Evolutionary conservation across 495 filamentous ascomycete species (phyloP).

Genomic region (Platismatia glauca): DNA sequence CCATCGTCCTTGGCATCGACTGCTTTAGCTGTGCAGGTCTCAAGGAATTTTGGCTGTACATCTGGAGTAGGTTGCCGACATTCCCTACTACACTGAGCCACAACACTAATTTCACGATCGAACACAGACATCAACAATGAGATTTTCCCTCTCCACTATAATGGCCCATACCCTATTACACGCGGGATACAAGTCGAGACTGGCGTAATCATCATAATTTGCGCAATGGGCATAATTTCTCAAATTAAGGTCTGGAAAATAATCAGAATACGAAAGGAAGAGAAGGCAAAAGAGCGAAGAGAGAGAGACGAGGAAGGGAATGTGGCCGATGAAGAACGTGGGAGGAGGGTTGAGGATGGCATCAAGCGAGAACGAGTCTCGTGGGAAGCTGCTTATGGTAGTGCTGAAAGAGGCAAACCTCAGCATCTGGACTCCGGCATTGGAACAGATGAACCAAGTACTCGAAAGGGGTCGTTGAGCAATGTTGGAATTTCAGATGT

Average conservation of each 20-base stretch:
- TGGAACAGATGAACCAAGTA: conserved; percentile 38
- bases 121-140: conserved; percentile 59
- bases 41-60: conserved; percentile 93
- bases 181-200: conserved; percentile 80
- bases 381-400: conserved; percentile 75
- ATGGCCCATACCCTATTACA: conserved; percentile 75
- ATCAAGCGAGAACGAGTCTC: conserved; percentile 57
- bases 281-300: conserved; percentile 48
- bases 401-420: conserved; percentile 33
- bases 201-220: conserved; percentile 66
- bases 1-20: conserved; percentile 74
- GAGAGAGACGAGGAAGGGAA: conserved; percentile 45
- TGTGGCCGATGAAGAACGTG: conserved; percentile 56
- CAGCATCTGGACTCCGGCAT: conserved; percentile 43
- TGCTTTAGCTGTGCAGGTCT: conserved; percentile 82
- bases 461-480: conserved; percentile 39
- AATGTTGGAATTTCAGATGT: conserved; percentile 15
- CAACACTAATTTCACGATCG: not conserved
- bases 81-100: not conserved
- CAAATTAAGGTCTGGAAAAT: conserved; percentile 84
- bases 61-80: conserved; percentile 58
- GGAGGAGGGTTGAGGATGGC: conserved; percentile 56
- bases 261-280: conserved; percentile 61
- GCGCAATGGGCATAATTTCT: conserved; percentile 65
- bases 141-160: conserved; percentile 62